Conservation (phyloP, 1,284 basidiomycete species). For the Ganoderma boninense region DNA sequence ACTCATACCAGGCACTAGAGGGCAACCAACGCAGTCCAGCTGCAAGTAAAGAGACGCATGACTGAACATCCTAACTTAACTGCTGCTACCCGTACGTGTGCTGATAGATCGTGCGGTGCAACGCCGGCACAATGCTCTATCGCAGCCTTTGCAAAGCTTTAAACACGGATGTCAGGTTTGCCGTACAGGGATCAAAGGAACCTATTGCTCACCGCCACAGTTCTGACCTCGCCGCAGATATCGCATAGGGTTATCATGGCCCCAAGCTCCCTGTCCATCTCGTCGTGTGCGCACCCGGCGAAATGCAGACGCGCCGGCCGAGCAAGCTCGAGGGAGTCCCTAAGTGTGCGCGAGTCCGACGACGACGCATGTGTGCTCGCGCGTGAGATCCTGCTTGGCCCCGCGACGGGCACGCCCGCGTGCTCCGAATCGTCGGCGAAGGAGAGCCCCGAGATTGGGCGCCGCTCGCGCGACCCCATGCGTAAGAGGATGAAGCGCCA, state of each 20-base stretch:
- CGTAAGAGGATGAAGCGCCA: not conserved
- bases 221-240: not conserved
- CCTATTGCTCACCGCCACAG: not conserved
- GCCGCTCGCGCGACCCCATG: not conserved
- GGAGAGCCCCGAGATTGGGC: not conserved
- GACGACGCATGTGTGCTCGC: not conserved
- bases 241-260: not conserved
- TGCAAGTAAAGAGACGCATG: not conserved
- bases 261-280: not conserved
- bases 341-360: not conserved
- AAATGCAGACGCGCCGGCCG: not conserved
- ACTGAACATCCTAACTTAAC: not conserved
- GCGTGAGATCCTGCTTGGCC: not conserved
- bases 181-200: not conserved
- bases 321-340: slow-evolving; percentile 1
- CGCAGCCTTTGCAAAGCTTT: not conserved
- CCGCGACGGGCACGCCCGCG: not conserved
- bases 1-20: not conserved
- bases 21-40: not conserved
- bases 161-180: not conserved
- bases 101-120: not conserved
- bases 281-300: not conserved
- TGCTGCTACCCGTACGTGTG: not conserved
- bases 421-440: not conserved
- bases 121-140: not conserved